Conservation (phyloP, 768 basidiomycete species). For the Trametes cingulata region DNA sequence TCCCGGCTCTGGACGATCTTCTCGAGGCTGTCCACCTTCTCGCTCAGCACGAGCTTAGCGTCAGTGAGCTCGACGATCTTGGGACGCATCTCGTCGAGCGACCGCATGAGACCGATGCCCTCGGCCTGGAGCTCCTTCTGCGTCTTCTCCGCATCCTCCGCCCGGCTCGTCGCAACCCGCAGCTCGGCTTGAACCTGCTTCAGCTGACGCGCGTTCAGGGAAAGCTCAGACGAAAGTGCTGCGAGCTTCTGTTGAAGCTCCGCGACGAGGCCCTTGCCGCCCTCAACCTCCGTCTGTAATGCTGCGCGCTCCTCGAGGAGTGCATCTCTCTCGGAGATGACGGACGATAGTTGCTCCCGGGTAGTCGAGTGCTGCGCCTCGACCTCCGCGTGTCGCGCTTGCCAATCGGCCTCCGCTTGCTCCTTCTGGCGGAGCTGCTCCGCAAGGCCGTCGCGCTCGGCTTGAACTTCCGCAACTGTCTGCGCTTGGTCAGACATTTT, state of each 20-base stretch:
- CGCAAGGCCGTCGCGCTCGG: slow-evolving; percentile 60
- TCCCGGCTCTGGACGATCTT: slow-evolving; percentile 57
- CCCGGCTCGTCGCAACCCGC: slow-evolving; percentile 61
- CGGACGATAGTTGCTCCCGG: slow-evolving; percentile 44
- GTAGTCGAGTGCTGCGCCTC: slow-evolving; percentile 41
- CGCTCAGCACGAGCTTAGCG: slow-evolving; percentile 65
- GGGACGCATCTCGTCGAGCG: slow-evolving; percentile 83
- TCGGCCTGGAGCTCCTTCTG: slow-evolving; percentile 76
- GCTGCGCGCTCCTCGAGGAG: slow-evolving; percentile 51
- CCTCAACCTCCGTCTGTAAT: slow-evolving; percentile 49
- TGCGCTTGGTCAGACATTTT: slow-evolving; percentile 29
- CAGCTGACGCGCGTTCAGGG: slow-evolving; percentile 53
- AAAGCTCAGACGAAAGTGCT: slow-evolving; percentile 54
- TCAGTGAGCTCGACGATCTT: slow-evolving; percentile 83
- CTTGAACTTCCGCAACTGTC: slow-evolving; percentile 58
- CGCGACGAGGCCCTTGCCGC: slow-evolving; percentile 46
- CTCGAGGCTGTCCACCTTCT: slow-evolving; percentile 60
- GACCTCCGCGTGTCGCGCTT: slow-evolving; percentile 48
- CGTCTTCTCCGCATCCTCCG: slow-evolving; percentile 70
- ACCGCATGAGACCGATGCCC: slow-evolving; percentile 74
- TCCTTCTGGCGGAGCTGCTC: slow-evolving; percentile 43
- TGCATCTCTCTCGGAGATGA: slow-evolving; percentile 47
- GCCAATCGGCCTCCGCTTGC: slow-evolving; percentile 50
- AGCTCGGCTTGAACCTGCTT: slow-evolving; percentile 68
- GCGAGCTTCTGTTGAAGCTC: slow-evolving; percentile 62